Conservation (phyloP, 2,329 filamentous ascomycete genomes). For the Hymenoscyphus infarciens region DNA sequence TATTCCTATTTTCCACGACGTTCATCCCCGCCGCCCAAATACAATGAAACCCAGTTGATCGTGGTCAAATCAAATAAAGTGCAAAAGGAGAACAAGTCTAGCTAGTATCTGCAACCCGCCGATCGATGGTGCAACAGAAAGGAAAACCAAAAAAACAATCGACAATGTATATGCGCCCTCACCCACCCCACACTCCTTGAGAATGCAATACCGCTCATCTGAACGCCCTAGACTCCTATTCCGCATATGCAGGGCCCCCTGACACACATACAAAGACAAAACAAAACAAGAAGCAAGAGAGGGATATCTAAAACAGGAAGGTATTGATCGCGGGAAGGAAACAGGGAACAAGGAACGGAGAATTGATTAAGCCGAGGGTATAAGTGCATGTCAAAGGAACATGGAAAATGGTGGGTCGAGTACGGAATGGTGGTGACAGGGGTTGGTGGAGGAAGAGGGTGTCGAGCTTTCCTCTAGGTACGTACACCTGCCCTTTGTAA, state of each 20-base stretch:
- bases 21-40: background rate
- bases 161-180: constrained; percentile 8
- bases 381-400: background rate
- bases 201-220: constrained; percentile 3
- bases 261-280: background rate
- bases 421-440: background rate
- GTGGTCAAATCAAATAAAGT: too few species aligned
- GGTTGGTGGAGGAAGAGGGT: background rate
- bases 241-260: constrained; percentile 6
- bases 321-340: constrained; percentile 7
- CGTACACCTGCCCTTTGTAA: too few species aligned
- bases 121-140: background rate
- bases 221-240: constrained; percentile 8
- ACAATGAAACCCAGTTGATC: too few species aligned
- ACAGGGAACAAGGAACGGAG: constrained; percentile 8
- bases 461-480: background rate
- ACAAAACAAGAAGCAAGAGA: constrained; percentile 10
- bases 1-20: background rate
- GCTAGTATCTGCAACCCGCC: background rate
- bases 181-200: constrained; percentile 10
- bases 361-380: constrained; percentile 6
- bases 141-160: background rate
- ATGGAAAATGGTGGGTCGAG: background rate
- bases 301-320: constrained; percentile 14
- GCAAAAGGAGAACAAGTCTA: too few species aligned